These are phyloP conservation scores for Pichia gijzeniarum DNA, from an alignment of 805 yeast genomes.

Conservation along the genomic window DNA sequence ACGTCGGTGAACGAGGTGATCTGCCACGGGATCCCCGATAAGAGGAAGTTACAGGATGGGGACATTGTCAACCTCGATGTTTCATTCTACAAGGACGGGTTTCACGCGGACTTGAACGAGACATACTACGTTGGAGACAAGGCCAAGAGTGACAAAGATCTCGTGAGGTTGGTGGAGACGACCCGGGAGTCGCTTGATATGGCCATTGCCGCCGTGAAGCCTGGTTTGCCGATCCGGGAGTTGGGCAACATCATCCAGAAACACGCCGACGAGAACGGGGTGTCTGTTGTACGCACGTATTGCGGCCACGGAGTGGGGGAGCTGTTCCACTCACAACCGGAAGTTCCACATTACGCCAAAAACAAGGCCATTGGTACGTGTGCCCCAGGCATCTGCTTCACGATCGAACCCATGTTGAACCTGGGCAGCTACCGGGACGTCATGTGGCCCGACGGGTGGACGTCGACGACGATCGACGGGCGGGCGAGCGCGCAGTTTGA, in stretches of 20 bases:
- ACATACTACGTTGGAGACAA: conserved; percentile 95
- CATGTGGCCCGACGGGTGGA: conserved; percentile 98
- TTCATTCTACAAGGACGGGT: conserved; percentile 76
- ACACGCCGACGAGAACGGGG: conserved; percentile 69
- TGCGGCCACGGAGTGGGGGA: conserved; percentile 91
- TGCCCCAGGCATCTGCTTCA: conserved; percentile 93
- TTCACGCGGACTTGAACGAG: conserved; percentile 92
- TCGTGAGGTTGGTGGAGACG: conserved; percentile 86
- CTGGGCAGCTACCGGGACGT: conserved; percentile 74
- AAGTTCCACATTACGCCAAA: conserved; percentile 87
- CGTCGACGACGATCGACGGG: conserved; percentile 88
- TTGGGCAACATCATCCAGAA: conserved; percentile 84
- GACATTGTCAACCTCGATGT: conserved; percentile 92
- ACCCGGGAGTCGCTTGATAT: conserved; percentile 80
- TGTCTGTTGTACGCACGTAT: conserved; percentile 84
- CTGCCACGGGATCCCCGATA: conserved; percentile 97
- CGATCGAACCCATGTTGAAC: conserved; percentile 96
- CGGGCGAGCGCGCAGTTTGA: conserved; percentile 89
- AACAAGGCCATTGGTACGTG: conserved; percentile 92
- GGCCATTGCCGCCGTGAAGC: conserved; percentile 82
- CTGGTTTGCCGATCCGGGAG: conserved; percentile 82
- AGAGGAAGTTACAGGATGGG: conserved; percentile 81
- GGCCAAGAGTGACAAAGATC: conserved; percentile 69
- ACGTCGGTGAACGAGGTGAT: conserved; percentile 92
- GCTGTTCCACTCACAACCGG: conserved; percentile 88